Evolutionary conservation across 2,329 filamentous ascomycete genomes (phyloP), one percentile per base, ranked within the genome.

Genomic region (Epichloe uncinata): DNA sequence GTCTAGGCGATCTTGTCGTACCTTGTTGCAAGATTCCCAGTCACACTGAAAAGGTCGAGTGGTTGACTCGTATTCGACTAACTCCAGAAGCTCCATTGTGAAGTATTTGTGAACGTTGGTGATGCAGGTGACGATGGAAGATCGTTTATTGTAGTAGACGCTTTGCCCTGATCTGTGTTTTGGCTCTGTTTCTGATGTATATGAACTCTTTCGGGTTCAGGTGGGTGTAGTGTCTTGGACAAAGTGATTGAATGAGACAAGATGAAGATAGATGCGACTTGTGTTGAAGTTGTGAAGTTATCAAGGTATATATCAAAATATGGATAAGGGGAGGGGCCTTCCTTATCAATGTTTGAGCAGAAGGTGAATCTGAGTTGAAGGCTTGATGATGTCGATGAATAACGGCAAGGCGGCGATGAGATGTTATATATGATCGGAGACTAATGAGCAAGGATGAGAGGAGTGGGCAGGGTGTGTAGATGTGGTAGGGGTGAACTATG

Each of bases 11-110:
- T 9, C 18, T 40, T 9, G 40, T 63, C 71, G 52, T 65, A 82
- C 79, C 72, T 82, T 82, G 59, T 69, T 75, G 64, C 79, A 82
- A 20, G 69, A 66, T 54, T 77, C 68, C 79, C 79, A 83, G 58
- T 80, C 75, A 63, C 79, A 83, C 66, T 77, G 72, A 61, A 81
- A 82, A 36, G 78, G 78, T 57, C 79, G 75, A 65, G 76, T 71
- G 51, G 74, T 74, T 46, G 77, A 74, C 69, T 82, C 79, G 62
- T 81, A 77, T 54, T 82, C 78, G 54, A 82, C 78, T 56, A 82
- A 69, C 64, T 82, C 79, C 67, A 81, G 73, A 58, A 82, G 73
- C 66, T 82, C 79, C 79, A 82, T 81, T 42, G 37, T 49, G 33
- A 35, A 37, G 36, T 22, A 11, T 4, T 9, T 38, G 13, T 15